Base-by-base conservation (phyloP, 805 yeast genomes). In the Hermanozyma aechmeae region DNA sequence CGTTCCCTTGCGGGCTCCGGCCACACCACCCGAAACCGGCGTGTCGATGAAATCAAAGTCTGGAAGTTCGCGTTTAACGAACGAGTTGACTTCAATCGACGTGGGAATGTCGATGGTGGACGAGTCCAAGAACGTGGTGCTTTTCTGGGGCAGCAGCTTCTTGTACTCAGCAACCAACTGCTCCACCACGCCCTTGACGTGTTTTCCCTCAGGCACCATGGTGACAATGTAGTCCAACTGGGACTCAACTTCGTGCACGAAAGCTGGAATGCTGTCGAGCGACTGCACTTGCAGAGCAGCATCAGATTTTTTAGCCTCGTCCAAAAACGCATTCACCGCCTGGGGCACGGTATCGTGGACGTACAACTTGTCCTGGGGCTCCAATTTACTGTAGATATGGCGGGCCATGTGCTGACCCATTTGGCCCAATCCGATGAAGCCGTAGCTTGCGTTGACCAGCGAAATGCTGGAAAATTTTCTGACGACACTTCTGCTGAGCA, bases 351-450 rank as follows among this genome's bases (percentile, higher is more conserved):
- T 51, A 42, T 70, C 76, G 40, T 58, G 58, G 7, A 71, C 68
- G 23, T 60, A 56, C 29, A 68, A 49, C 19, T 48, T 44, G 31
- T 70, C 74, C 10, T 37, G 30, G 1, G 59, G 47, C 22, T 49
- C 51, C 32, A 64, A 43, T 31, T 60, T 52, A 31, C 53, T 51
- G 41, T 61, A 56, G 17, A 71, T 51, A 39, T 70, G 72, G 32
- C 57, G 48, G 13, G 75, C 75, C 76, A 70, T 70, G 39, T 65
- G 67, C 29, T 61, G 66, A 29, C 76, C 73, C 76, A 70, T 70
- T 32, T 65, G 68, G 17, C 76, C 76, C 17, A 71, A 53, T n/a
- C 76, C 76, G 24, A 70, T 61, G 50, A 70, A 70, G 16, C 76
- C 76, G 39, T 63, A 69, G 25, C 35, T 40, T 23, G 50, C 40